A percentile compares a stretch with the other conserved stretches of the same genome.
These are phyloP conservation scores for Barnettozyma siamensis DNA, from an alignment of 805 yeast species.

Conservation along the genomic window DNA sequence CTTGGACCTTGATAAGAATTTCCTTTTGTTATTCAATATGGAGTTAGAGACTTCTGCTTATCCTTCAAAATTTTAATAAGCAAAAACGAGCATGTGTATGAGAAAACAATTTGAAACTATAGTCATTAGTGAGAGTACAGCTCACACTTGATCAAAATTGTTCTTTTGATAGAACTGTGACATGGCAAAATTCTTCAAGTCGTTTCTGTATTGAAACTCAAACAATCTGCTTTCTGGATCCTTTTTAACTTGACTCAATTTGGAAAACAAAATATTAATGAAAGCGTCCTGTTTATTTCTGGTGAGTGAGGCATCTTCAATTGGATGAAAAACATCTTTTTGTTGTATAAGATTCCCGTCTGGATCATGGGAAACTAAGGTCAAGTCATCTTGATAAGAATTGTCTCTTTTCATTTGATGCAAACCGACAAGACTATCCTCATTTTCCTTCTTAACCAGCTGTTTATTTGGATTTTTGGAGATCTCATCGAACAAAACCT, in stretches of 20 bases:
- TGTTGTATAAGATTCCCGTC: constrained; percentile 3
- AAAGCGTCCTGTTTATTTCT: constrained; percentile 3
- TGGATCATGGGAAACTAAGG: background rate
- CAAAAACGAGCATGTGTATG: too few relatives aligned
- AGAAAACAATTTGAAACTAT: too few relatives aligned
- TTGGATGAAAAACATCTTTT: background rate
- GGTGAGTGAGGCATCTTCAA: constrained; percentile 1
- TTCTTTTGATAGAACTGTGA: constrained; percentile 5
- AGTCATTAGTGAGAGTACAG: too few relatives aligned
- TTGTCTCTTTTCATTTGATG: constrained; percentile 14
- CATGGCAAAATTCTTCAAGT: constrained; percentile 13
- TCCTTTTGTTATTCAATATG: too few relatives aligned
- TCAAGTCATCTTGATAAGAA: constrained; percentile 7
- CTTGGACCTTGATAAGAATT: too few relatives aligned
- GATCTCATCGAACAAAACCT: background rate
- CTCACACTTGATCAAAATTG: background rate
- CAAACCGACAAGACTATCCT: too few relatives aligned
- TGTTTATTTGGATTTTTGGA: background rate
- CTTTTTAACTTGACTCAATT: constrained; percentile 4
- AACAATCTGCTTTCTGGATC: constrained; percentile 13
- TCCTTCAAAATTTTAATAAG: too few relatives aligned
- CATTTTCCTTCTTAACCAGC: background rate
- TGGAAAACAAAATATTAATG: constrained; percentile 4
- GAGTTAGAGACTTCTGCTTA: too few relatives aligned
- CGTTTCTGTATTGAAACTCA: constrained; percentile 14